These are phyloP conservation scores for Magnaporthiopsis rhizophila DNA, from an alignment of 2,329 filamentous ascomycete genomes.

Conservation along the genomic window DNA sequence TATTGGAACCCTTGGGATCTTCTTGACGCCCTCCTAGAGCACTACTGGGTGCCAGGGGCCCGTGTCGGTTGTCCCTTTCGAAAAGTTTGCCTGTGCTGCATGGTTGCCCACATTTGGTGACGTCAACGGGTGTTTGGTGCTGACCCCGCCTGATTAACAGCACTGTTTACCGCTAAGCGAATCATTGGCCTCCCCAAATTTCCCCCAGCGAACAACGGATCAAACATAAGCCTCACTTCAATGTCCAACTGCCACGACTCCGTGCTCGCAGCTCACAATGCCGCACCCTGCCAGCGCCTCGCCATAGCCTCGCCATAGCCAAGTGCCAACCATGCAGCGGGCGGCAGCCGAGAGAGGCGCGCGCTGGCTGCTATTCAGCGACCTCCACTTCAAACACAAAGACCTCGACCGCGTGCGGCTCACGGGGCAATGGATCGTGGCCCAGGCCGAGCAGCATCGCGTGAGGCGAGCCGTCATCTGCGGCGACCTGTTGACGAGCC, in stretches of 20 bases:
- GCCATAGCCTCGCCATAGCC: too few relatives aligned
- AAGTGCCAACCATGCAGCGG: background rate
- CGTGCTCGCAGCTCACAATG: too few relatives aligned
- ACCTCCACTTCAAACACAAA: slow-evolving; percentile 23
- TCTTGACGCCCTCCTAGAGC: slow-evolving; percentile 16
- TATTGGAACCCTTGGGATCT: slow-evolving; percentile 19
- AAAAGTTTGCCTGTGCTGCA: too few relatives aligned
- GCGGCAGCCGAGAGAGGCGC: background rate
- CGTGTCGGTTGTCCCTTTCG: slow-evolving; percentile 16
- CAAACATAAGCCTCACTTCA: too few relatives aligned
- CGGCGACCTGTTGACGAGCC: slow-evolving; percentile 23
- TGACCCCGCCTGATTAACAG: too few relatives aligned
- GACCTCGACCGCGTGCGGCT: slow-evolving; percentile 21
- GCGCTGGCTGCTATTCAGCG: slow-evolving; percentile 23
- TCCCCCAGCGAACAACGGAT: too few relatives aligned
- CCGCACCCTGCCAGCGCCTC: too few relatives aligned
- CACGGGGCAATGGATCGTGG: slow-evolving; percentile 23
- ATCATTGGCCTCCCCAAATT: too few relatives aligned
- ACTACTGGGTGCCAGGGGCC: slow-evolving; percentile 12
- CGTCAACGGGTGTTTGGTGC: too few relatives aligned
- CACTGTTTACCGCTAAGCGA: too few relatives aligned
- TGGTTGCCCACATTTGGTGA: too few relatives aligned
- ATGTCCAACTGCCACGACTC: too few relatives aligned
- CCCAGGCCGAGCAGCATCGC: slow-evolving; percentile 14
- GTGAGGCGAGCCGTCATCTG: slow-evolving; percentile 22